These are phyloP conservation scores for Ascochyta rabiei DNA, from an alignment of 2,329 filamentous ascomycete genomes.

Conservation along the genomic window DNA sequence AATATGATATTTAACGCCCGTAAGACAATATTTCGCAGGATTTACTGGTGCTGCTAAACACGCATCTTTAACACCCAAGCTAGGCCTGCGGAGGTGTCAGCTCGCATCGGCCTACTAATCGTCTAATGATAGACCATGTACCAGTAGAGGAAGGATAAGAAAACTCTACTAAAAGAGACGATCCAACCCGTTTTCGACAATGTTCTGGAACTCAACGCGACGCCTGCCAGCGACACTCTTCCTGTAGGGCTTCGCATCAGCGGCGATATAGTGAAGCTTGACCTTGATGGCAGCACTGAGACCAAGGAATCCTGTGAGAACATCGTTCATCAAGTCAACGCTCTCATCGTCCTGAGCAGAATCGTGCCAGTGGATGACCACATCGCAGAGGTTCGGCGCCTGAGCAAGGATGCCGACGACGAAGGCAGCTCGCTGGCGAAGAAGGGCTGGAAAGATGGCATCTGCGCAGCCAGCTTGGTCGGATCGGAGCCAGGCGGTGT, in stretches of 20 bases:
- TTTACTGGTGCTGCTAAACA: background rate
- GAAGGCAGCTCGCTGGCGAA: conserved; percentile 32
- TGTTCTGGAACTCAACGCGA: conserved; percentile 39
- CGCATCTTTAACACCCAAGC: background rate
- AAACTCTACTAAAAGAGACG: conserved; percentile 16
- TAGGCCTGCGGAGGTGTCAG: background rate
- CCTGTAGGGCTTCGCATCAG: conserved; percentile 29
- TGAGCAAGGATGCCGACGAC: conserved; percentile 32
- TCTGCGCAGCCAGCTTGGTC: conserved; percentile 21
- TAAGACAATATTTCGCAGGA: no score
- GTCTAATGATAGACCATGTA: no score
- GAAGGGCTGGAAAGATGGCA: conserved; percentile 37
- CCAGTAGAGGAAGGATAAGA: no score
- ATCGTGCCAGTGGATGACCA: conserved; percentile 44
- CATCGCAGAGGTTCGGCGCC: conserved; percentile 33
- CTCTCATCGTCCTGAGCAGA: conserved; percentile 33
- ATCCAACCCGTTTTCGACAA: conserved; percentile 28
- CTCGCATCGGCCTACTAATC: no score
- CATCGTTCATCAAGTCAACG: conserved; percentile 28
- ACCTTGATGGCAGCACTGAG: conserved; percentile 30
- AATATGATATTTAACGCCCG: no score
- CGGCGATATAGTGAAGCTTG: conserved; percentile 35
- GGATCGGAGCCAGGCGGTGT: conserved; percentile 40
- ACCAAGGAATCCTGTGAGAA: conserved; percentile 29
- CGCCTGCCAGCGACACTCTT: conserved; percentile 35